phyloP scores from a whole-genome alignment of 2,329 filamentous ascomycete species.

The Grosmannia huntii region DNA sequence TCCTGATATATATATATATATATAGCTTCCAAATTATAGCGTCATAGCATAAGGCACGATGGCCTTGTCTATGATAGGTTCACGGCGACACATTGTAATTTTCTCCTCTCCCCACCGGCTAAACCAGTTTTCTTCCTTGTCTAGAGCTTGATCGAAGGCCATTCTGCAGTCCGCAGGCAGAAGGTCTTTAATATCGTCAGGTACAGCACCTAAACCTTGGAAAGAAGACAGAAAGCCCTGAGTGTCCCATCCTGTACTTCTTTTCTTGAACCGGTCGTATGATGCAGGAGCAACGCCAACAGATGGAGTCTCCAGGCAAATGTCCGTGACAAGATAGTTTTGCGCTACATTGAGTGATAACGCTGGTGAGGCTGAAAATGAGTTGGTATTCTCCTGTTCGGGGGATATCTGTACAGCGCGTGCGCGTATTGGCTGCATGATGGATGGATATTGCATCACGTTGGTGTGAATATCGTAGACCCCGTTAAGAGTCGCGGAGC shows the following conservation, averaged over 20 bases:
- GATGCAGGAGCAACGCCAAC: slow-evolving; percentile 31
- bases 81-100: slow-evolving; percentile 36
- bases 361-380: slow-evolving; percentile 29
- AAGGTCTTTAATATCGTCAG: slow-evolving; percentile 51
- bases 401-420: slow-evolving; percentile 61
- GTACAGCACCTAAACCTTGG: slow-evolving; percentile 49
- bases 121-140: slow-evolving; percentile 60
- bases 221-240: slow-evolving; percentile 38
- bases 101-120: slow-evolving; percentile 59
- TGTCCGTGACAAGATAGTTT: slow-evolving; percentile 45
- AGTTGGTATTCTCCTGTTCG: slow-evolving; percentile 15
- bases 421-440: slow-evolving; percentile 80
- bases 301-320: slow-evolving; percentile 37
- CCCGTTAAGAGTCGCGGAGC: slow-evolving; percentile 57
- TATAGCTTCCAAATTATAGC: slow-evolving; percentile 8
- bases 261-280: slow-evolving; percentile 28
- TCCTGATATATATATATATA: not conserved
- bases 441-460: slow-evolving; percentile 71
- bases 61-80: slow-evolving; percentile 50
- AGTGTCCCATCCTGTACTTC: slow-evolving; percentile 19
- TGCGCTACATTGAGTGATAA: slow-evolving; percentile 36
- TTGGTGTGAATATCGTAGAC: slow-evolving; percentile 95
- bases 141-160: slow-evolving; percentile 57
- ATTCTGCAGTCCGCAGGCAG: slow-evolving; percentile 57
- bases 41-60: slow-evolving; percentile 44